These are phyloP conservation scores for Alternaria panax DNA, from an alignment of 2,329 filamentous ascomycete genomes.

Conservation along the genomic window DNA sequence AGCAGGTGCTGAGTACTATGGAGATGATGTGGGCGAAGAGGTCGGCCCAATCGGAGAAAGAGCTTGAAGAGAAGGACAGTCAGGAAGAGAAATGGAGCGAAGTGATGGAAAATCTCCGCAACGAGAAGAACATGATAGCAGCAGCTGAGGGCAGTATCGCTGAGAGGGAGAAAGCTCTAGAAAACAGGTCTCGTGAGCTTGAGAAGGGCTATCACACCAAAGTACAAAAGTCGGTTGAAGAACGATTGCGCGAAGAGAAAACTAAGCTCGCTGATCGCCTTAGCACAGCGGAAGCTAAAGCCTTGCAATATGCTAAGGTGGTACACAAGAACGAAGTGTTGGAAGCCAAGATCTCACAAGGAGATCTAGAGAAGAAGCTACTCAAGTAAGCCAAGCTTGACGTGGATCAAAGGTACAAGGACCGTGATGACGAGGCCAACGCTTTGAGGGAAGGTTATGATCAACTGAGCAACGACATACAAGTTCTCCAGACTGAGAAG, in stretches of 20 bases:
- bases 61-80: neutral
- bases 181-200: neutral
- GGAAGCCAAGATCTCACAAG: neutral
- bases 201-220: neutral
- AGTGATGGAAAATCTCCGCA: neutral
- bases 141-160: neutral
- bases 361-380: neutral
- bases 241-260: conserved; percentile 1
- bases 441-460: neutral
- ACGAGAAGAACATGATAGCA: neutral
- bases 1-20: neutral
- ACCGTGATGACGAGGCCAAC: neutral
- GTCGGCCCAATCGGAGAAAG: neutral
- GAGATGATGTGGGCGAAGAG: neutral
- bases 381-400: neutral
- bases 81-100: too few relatives aligned
- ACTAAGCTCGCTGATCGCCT: neutral
- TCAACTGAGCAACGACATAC: neutral
- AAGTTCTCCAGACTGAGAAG: neutral
- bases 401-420: neutral
- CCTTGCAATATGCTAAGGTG: neutral
- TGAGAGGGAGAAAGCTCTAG: neutral
- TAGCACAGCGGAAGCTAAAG: neutral
- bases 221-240: neutral
- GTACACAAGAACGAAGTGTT: neutral